These are phyloP conservation scores for Nicotiana paniculata DNA, from an alignment of 257 asterid genomes.

Conservation along the genomic window DNA sequence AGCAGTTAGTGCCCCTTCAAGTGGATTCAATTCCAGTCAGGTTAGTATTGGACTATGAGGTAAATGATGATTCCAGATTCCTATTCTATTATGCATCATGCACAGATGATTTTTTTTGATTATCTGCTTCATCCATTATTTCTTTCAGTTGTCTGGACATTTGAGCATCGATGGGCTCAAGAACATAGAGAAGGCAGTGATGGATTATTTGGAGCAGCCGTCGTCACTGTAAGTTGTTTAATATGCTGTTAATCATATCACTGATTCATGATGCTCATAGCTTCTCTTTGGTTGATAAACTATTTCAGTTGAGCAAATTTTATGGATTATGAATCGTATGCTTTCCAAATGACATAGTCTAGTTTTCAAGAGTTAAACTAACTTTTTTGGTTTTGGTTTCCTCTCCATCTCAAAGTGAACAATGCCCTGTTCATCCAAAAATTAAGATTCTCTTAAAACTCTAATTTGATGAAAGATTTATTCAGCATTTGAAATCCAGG, in stretches of 20 bases:
- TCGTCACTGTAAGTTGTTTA: slow-evolving; percentile 48
- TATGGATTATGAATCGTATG: not conserved
- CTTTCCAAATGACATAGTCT: not conserved
- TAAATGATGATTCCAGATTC: not conserved
- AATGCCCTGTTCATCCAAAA: not conserved
- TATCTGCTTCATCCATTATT: slow-evolving; percentile 7
- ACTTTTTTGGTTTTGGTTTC: not conserved
- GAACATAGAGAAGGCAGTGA: slow-evolving; percentile 55
- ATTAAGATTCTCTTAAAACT: not conserved
- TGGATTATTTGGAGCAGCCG: slow-evolving; percentile 60
- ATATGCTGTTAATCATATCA: not conserved
- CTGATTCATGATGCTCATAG: not conserved
- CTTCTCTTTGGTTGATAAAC: not conserved
- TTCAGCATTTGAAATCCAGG: not conserved
- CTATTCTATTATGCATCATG: not conserved
- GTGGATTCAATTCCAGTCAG: slow-evolving; percentile 37
- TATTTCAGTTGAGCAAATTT: not conserved
- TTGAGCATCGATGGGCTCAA: slow-evolving; percentile 61
- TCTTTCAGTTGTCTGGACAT: slow-evolving; percentile 47
- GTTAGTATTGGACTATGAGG: slow-evolving; percentile 28
- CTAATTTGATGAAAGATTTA: not conserved
- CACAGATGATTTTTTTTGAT: not conserved
- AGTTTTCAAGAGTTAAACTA: not conserved
- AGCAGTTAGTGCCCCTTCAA: slow-evolving; percentile 19
- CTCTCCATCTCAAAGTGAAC: not conserved